These are phyloP conservation scores for Thozetella sp. DNA, from an alignment of 495 filamentous ascomycete species.

Conservation along the genomic window DNA sequence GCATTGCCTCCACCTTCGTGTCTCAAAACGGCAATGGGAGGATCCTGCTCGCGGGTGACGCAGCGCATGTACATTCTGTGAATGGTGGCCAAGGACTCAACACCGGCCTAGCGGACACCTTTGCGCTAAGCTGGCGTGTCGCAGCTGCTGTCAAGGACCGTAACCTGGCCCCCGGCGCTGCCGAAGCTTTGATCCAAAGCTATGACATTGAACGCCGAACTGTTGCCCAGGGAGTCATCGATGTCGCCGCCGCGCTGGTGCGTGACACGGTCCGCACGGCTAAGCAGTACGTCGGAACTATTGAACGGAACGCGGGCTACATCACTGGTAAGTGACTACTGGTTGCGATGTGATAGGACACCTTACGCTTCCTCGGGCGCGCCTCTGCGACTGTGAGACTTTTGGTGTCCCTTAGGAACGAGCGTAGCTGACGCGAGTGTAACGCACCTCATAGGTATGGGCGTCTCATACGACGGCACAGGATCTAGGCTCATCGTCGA, in stretches of 20 bases:
- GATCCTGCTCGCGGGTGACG: slow-evolving; percentile 51
- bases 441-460: slow-evolving; percentile 17
- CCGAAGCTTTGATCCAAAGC: slow-evolving; percentile 38
- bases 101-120: slow-evolving; percentile 47
- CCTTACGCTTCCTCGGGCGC: too few species aligned
- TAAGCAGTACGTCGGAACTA: slow-evolving; percentile 23
- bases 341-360: not conserved
- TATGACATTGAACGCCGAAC: slow-evolving; percentile 44
- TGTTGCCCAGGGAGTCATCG: slow-evolving; percentile 51
- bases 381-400: not conserved
- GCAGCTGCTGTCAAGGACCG: slow-evolving; percentile 7
- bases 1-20: slow-evolving; percentile 22
- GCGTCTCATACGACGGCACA: slow-evolving; percentile 22
- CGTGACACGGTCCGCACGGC: slow-evolving; percentile 18
- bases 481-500: slow-evolving; percentile 18
- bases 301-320: slow-evolving; percentile 23
- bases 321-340: slow-evolving; percentile 20
- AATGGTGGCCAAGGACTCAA: slow-evolving; percentile 52
- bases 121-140: slow-evolving; percentile 46
- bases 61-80: slow-evolving; percentile 51
- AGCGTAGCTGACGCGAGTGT: slow-evolving; percentile 1
- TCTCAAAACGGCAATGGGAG: slow-evolving; percentile 16
- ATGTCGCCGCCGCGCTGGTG: slow-evolving; percentile 37
- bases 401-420: not conserved
- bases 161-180: slow-evolving; percentile 6